Conservation (phyloP, 2,329 filamentous ascomycete genomes). For the Trichoderma gracile region DNA sequence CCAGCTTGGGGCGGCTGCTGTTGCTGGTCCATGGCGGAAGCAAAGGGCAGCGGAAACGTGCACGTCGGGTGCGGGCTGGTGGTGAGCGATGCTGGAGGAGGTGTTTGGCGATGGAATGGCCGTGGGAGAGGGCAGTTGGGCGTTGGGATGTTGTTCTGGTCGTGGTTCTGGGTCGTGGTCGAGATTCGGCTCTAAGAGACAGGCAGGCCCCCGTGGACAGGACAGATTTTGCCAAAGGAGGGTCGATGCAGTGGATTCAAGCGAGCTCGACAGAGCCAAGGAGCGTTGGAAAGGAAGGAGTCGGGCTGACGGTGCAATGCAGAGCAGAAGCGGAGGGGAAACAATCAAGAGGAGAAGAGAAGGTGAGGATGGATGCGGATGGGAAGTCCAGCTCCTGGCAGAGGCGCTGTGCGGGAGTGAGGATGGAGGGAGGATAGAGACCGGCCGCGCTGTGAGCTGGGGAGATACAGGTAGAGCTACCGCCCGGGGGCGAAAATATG, state of each 20-base stretch:
- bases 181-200: constrained; percentile 29
- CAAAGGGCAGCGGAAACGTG: constrained; percentile 47
- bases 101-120: constrained; percentile 22
- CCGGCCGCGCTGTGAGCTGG: background rate
- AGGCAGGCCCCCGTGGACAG: constrained; percentile 29
- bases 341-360: constrained; percentile 38
- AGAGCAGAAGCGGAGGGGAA: constrained; percentile 35
- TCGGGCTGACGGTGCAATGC: constrained; percentile 37
- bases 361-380: constrained; percentile 47
- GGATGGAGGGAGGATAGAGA: constrained; percentile 26
- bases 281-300: constrained; percentile 41
- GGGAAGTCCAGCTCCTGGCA: constrained; percentile 40
- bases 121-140: constrained; percentile 12
- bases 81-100: constrained; percentile 27
- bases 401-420: constrained; percentile 35
- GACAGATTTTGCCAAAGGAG: constrained; percentile 43
- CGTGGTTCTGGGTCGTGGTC: constrained; percentile 5
- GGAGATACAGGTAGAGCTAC: constrained; percentile 4
- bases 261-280: constrained; percentile 41
- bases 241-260: constrained; percentile 37
- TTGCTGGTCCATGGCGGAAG: constrained; percentile 61
- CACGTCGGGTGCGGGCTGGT: constrained; percentile 46
- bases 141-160: constrained; percentile 7
- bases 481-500: constrained; percentile 13
- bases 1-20: constrained; percentile 53